Base-by-base conservation (phyloP, 2,329 filamentous ascomycete species). In the Colletotrichum sp. region DNA sequence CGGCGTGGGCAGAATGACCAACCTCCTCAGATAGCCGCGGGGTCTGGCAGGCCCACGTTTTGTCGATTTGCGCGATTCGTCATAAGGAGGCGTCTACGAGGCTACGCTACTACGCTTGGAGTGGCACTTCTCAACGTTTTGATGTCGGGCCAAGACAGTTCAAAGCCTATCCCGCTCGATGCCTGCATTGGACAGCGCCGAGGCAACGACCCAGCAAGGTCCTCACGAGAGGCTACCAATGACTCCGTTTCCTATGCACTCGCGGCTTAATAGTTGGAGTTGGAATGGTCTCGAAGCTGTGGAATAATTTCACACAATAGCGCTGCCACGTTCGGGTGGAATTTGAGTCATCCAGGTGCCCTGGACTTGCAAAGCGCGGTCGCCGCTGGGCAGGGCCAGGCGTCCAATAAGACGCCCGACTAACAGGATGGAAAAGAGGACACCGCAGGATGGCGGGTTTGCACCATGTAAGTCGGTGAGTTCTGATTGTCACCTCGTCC, bases 391-490 rank as follows among this genome's bases (percentile, higher is more conserved):
- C 36, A 61, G 55, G 54, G 68, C 36, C 29, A 54, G 47, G 68
- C 47, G 69, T 57, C 72, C 72, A 74, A 72, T 72, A 34, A 63
- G 68, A 21, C 31, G 47, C 21, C 24, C 47, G 38, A 69, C 34
- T 47, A 57, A 47, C n/a, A n/a, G 62, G 61, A 70, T 63, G 69
- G 27, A 72, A 27, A 67, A 29, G 21, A 67, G 38, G 58, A 69
- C 21, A 65, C 38, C 33, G 67, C 38, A 31, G 29, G 51, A 65
- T 21, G 57, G 57, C 43, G 57, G 71, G 38, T 62, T 66, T 8
- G 55, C 24, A 16, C 54, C 61, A 58, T 67, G 62, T 67, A 72
- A 74, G 72, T 72, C 72, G 63, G 68, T 47, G 55, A 61, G 62
- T 36, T 61, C 12, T n/a, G 38, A n/a, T 62, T 43, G 38, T 73